Evolutionary conservation across 2,329 filamentous ascomycete genomes (phyloP).

Genomic region (Monosporascus ibericus): DNA sequence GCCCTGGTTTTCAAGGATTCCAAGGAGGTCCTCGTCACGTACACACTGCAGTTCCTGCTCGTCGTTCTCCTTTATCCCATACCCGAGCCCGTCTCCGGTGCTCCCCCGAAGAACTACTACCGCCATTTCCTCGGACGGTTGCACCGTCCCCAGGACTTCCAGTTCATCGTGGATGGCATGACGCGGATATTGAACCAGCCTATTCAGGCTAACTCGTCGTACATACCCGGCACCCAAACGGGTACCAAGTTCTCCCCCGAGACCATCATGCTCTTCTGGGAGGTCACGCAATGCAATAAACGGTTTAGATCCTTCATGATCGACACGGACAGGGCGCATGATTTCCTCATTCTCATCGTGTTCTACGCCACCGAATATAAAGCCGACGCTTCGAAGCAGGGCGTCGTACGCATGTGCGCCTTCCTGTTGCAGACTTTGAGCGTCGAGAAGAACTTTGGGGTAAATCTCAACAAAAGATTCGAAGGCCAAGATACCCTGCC

Average conservation of each 20-base stretch:
- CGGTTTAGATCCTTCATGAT: conserved; percentile 95
- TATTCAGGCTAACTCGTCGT: conserved; percentile 80
- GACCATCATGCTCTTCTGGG: conserved; percentile 97
- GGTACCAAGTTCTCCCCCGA: conserved; percentile 85
- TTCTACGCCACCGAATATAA: conserved; percentile 93
- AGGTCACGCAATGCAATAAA: conserved; percentile 95
- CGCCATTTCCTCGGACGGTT: conserved; percentile 86
- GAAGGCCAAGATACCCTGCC: conserved; percentile 85
- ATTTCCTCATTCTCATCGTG: conserved; percentile 83
- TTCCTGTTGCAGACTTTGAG: conserved; percentile 93
- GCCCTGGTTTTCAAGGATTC: conserved; percentile 87
- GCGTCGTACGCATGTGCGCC: conserved; percentile 93
- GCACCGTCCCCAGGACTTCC: conserved; percentile 92
- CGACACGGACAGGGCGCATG: conserved; percentile 86
- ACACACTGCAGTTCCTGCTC: conserved; percentile 85
- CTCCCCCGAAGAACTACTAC: conserved; percentile 81
- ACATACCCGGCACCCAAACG: conserved; percentile 78
- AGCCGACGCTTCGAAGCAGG: conserved; percentile 79
- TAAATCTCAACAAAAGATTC: conserved; percentile 83
- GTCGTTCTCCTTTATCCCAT: conserved; percentile 81
- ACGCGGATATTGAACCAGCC: conserved; percentile 87
- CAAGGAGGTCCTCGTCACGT: conserved; percentile 84
- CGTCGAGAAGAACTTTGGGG: conserved; percentile 84
- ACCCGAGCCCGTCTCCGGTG: conserved; percentile 62
- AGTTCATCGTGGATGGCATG: conserved; percentile 95